phyloP scores from a whole-genome alignment of 2,329 filamentous ascomycete genomes.

The Exophiala xenobiotica region DNA sequence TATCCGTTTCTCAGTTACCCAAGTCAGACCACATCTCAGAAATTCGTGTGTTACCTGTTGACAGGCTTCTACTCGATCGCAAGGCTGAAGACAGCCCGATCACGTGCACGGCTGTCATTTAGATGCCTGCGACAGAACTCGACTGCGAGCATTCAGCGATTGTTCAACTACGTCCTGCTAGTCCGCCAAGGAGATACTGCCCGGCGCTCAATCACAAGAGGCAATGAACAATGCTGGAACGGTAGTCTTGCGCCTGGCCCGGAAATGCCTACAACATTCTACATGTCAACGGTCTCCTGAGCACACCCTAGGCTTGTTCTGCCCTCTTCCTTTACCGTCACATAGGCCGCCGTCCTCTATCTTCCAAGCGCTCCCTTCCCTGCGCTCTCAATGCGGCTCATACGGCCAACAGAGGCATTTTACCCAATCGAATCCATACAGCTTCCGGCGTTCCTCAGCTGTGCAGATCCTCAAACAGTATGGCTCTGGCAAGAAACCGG shows the following conservation, averaged over 20 bases:
- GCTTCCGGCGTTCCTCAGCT: slow-evolving; percentile 12
- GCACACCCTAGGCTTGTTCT: slow-evolving; percentile 5
- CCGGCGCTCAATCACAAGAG: slow-evolving; percentile 7
- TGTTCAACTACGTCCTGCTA: too few species aligned
- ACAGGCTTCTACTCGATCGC: too few species aligned
- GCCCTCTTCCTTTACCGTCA: background rate
- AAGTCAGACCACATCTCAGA: too few species aligned
- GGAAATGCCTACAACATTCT: slow-evolving; percentile 19
- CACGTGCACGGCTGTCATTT: too few species aligned
- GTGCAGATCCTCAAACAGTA: slow-evolving; percentile 20
- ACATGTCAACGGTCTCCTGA: slow-evolving; percentile 5
- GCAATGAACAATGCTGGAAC: slow-evolving; percentile 31
- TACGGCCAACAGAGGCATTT: slow-evolving; percentile 11
- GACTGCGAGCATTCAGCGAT: too few species aligned
- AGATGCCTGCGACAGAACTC: too few species aligned
- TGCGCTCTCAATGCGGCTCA: background rate
- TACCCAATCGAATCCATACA: slow-evolving; percentile 4
- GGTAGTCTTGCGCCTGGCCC: slow-evolving; percentile 27
- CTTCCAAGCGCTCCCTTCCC: background rate
- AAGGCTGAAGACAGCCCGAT: too few species aligned
- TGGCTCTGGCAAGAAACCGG: slow-evolving; percentile 22
- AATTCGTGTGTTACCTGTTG: too few species aligned
- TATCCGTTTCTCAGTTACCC: too few species aligned
- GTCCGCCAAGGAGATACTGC: background rate
- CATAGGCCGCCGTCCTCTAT: background rate